Evolutionary conservation across 495 filamentous ascomycete species (phyloP).

Genomic region (Aspergillus coremiiformis): DNA sequence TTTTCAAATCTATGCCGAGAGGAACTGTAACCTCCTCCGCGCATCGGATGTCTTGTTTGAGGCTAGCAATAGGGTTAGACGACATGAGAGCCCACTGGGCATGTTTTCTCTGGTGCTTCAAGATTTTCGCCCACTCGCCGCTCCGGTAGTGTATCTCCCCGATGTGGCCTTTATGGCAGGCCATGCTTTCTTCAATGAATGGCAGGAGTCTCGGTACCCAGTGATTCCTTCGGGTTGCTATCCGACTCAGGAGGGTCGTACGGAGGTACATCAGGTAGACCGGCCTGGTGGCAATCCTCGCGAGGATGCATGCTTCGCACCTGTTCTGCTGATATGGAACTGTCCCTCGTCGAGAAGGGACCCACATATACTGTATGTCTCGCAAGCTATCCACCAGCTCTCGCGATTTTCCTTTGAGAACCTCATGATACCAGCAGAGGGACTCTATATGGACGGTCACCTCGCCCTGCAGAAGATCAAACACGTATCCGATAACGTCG

Average conservation of each 20-base stretch:
- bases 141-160: not conserved
- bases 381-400: constrained; percentile 13
- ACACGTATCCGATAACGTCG: constrained; percentile 14
- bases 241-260: constrained; percentile 25
- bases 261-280: constrained; percentile 22
- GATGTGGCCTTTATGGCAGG: not conserved
- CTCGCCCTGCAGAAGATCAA: constrained; percentile 21
- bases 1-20: not conserved
- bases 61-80: not conserved
- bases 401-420: constrained; percentile 5
- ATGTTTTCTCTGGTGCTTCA: not conserved
- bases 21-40: not conserved
- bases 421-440: constrained; percentile 18
- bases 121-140: not conserved
- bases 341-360: not conserved
- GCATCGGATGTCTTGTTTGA: not conserved
- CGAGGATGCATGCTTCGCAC: constrained; percentile 38
- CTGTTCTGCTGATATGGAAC: constrained; percentile 23
- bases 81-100: not conserved
- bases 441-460: constrained; percentile 22
- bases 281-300: constrained; percentile 22
- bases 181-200: constrained; percentile 18
- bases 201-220: constrained; percentile 17
- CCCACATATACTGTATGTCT: constrained; percentile 5
- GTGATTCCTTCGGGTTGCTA: constrained; percentile 15